Base-by-base conservation (phyloP, 208 protist species). In the Leishmania arabica region DNA sequence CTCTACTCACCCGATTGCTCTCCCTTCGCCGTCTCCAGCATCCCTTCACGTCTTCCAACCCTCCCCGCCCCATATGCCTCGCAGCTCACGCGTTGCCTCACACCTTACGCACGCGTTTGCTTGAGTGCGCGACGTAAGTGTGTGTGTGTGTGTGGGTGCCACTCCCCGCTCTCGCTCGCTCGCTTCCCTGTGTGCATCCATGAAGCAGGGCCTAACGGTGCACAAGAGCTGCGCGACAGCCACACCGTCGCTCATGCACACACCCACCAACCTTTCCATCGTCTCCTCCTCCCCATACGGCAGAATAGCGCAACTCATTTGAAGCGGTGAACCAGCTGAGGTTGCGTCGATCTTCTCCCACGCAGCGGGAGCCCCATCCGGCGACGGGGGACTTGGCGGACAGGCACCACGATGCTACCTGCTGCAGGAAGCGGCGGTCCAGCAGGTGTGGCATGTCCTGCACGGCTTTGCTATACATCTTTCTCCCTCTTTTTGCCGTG, bases 381-480 rank as follows among this genome's bases (percentile, higher is more conserved):
- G 13, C 13, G 24, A 34, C 47, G 27, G 24, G n/a, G 6, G n/a
- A 3, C 42, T 24, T n/a, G 17, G n/a, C 13, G 3, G 70, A 42
- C 27, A 17, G 17, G 6, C 13, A 49, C 40, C 40, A 17, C 24
- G 21, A 13, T 9, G 68, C 13, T 6, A 42, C n/a, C 42, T 17
- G 68, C 40, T 27, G 27, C 21, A 51, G 11, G 27, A 42, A 34
- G 19, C 6, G 40, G 68, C 40, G 40, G 40, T 5, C 7, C 40
- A 45, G 21, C 34, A 13, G 2, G n/a, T 54, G n/a, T 31, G n/a
- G 47, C 47, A 3, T 47, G 13, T 1, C 15, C 1, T 58, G 51
- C n/a, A 40, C 68, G 4, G 51, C 80, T 6, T 70, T 86, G 19
- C 49, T 80, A 9, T 80, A 58, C 62, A 40, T 83, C 37, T 66